phyloP scores from a whole-genome alignment of 495 filamentous ascomycete genomes.

The Tuber brumale region DNA sequence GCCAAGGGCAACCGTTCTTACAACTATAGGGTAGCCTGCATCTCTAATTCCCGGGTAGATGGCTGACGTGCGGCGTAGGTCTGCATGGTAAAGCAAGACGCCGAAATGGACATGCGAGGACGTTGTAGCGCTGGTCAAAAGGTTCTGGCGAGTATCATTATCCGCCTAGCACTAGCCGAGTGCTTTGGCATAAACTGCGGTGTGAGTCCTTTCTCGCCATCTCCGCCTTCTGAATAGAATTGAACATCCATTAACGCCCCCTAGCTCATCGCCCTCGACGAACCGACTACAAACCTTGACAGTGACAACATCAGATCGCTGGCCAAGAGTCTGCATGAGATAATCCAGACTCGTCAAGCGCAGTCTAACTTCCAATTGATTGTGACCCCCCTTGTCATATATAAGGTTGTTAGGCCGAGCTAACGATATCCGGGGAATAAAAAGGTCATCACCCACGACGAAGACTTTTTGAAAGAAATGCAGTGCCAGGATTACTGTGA shows the following conservation, averaged over 20 bases:
- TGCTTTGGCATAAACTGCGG: constrained; percentile 96
- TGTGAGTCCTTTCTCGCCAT: constrained; percentile 36
- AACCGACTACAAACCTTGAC: constrained; percentile 96
- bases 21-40: constrained; percentile 76
- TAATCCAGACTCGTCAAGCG: constrained; percentile 73
- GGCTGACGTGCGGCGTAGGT: constrained; percentile 24
- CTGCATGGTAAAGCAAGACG: constrained; percentile 93
- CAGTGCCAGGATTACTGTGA: constrained; percentile 90
- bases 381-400: constrained; percentile 17
- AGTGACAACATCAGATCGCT: constrained; percentile 86
- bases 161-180: constrained; percentile 90
- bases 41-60: neutral
- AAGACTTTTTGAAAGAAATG: constrained; percentile 92
- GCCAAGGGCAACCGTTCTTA: constrained; percentile 72
- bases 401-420: neutral
- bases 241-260: neutral
- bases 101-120: constrained; percentile 99
- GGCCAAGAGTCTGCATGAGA: constrained; percentile 73
- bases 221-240: neutral
- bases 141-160: constrained; percentile 94
- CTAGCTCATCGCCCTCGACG: constrained; percentile 83
- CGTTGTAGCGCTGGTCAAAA: constrained; percentile 95
- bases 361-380: constrained; percentile 97
- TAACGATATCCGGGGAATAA: neutral
- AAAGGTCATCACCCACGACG: constrained; percentile 90